Evolutionary conservation across 441 rosid species (phyloP).

Genomic region (Pelargonium cotyledonis): DNA sequence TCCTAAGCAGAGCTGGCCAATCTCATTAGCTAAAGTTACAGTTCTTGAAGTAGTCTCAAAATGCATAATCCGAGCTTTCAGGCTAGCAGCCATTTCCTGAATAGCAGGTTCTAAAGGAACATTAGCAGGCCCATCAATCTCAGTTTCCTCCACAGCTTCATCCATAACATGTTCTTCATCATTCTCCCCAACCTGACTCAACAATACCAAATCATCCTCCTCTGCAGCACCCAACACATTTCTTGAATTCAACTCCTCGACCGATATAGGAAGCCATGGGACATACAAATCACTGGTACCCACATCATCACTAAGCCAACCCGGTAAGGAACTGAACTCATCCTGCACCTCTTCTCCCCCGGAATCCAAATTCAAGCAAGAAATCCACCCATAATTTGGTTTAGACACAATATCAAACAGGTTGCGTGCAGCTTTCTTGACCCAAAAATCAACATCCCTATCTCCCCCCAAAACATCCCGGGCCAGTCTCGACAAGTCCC

Average conservation of each 20-base stretch:
- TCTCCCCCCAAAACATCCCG: slow-evolving; percentile 32
- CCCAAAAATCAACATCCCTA: slow-evolving; percentile 55
- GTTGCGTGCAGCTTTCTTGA: slow-evolving; percentile 48
- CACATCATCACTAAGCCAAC: slow-evolving; percentile 40
- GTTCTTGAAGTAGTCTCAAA: slow-evolving; percentile 40
- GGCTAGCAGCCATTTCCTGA: slow-evolving; percentile 30
- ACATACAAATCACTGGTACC: slow-evolving; percentile 25
- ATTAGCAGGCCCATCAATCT: slow-evolving; percentile 23
- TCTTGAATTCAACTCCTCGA: slow-evolving; percentile 28
- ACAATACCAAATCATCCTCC: slow-evolving; percentile 23
- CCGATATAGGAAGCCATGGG: slow-evolving; percentile 62
- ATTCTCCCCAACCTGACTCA: slow-evolving; percentile 30
- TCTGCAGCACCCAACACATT: slow-evolving; percentile 22
- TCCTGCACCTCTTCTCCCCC: slow-evolving; percentile 25
- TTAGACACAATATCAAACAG: slow-evolving; percentile 58
- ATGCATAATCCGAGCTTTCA: slow-evolving; percentile 36
- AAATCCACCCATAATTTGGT: slow-evolving; percentile 32
- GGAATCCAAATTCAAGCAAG: slow-evolving; percentile 37
- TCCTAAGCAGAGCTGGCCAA: slow-evolving; percentile 43
- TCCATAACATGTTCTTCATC: slow-evolving; percentile 21
- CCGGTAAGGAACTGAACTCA: slow-evolving; percentile 52
- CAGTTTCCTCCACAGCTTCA: slow-evolving; percentile 27
- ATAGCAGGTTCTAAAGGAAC: slow-evolving; percentile 32
- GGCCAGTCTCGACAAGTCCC: slow-evolving; percentile 43
- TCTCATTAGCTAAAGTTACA: slow-evolving; percentile 41